Evolutionary conservation across 148 eudicot genomes (phyloP), one percentile per base, ranked within the genome.

Genomic region (Camellia granthamiana): DNA sequence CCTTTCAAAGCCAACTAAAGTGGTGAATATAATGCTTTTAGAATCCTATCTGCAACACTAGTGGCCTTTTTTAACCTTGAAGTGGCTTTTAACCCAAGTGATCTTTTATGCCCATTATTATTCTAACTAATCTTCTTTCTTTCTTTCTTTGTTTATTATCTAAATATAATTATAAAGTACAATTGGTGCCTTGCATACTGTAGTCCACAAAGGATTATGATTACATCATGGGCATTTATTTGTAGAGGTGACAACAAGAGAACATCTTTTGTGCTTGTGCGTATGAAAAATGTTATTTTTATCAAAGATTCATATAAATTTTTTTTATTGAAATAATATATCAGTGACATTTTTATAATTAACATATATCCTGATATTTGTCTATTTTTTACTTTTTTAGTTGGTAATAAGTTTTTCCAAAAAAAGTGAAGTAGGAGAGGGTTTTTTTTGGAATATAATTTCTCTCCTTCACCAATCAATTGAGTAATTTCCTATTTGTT

Each of bases 131-230:
- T 72, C 44, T 72, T 52, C 76, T 72, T 72, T 54, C 62, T 30
- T 5, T 23, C 30, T 23, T 23, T 23, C 30, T 23, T 23, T 16
- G 0, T 30, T 52, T 41, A 19, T 3, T n/a, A n/a, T 52, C 19
- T 54, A 3, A 2, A 52, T 54, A 51, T 7, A 19, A 23, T 7
- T 23, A n/a, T 1, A 47, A 72, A 72, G 76, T 23, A 8, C 76
- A 23, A 54, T 54, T 72, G 76, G 49, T 72, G 62, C 76, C 61
- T 72, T 72, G 61, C 61, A 72, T 52, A 52, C n/a, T 72, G 12
- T 51, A 2, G 61, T 23, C 44, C 15, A 43, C 61, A 51, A 72
- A 52, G 76, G 44, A 72, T 54, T 60, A 72, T 54, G 76, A 54
- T 60, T n/a, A 52, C 61, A 23, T 18, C 42, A 54, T 12, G 18